A percentile compares a stretch with the other conserved stretches of the same genome.
Evolutionary conservation across 1,284 basidiomycete species (phyloP).

Genomic region (Rhodotorula sp.): DNA sequence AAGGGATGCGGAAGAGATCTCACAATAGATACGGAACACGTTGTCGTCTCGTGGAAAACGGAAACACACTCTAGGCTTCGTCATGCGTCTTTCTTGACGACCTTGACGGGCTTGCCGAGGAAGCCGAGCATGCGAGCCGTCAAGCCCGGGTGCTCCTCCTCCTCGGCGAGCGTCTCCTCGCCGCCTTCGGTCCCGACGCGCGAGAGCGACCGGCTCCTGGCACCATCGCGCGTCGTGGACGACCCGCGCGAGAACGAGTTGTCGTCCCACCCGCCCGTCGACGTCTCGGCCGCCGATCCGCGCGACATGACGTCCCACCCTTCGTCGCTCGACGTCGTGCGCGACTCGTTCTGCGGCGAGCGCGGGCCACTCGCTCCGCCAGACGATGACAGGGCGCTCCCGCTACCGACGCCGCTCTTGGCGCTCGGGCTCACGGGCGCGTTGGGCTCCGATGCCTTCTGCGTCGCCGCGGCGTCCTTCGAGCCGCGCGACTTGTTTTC

Average conservation of each 20-base stretch:
- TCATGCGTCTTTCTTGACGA: background rate
- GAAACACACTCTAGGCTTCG: background rate
- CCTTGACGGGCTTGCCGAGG: slow-evolving; percentile 17
- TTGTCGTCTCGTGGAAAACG: too few relatives aligned
- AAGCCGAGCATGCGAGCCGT: slow-evolving; percentile 19
- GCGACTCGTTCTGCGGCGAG: slow-evolving; percentile 8
- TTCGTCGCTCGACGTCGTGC: slow-evolving; percentile 23
- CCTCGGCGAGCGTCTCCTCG: background rate
- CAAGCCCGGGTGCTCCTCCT: slow-evolving; percentile 10
- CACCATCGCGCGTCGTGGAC: background rate
- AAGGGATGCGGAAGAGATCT: too few relatives aligned
- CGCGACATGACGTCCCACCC: slow-evolving; percentile 34
- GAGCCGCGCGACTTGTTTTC: background rate
- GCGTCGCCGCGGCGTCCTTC: background rate
- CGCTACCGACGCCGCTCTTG: background rate
- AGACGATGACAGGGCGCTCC: background rate
- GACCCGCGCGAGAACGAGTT: slow-evolving; percentile 7
- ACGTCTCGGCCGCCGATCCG: slow-evolving; percentile 22
- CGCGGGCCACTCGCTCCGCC: background rate
- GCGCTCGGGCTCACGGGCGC: background rate
- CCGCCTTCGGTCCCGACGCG: background rate
- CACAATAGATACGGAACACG: too few relatives aligned
- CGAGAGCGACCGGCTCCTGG: background rate
- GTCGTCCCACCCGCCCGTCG: slow-evolving; percentile 3
- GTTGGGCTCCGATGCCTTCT: background rate